Evolutionary conservation across 768 basidiomycete species (phyloP).

Genomic region (Leccinum truebloodii): DNA sequence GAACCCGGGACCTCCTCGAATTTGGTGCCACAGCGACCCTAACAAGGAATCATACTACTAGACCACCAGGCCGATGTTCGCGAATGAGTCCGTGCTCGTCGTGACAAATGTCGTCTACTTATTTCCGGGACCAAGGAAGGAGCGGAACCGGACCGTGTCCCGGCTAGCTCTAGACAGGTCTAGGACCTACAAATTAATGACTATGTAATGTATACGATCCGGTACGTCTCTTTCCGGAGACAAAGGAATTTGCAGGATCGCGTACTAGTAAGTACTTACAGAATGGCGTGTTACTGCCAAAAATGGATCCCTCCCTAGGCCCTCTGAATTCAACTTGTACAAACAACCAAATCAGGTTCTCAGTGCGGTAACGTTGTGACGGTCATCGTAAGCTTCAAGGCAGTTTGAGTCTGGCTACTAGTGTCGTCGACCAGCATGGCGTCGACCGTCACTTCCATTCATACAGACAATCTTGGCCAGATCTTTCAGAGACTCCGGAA

Average conservation of each 20-base stretch:
- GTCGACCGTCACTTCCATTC: conserved; percentile 54
- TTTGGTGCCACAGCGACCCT: conserved; percentile 34
- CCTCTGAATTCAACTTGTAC: conserved; percentile 31
- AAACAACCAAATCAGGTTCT: conserved; percentile 27
- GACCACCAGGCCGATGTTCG: conserved; percentile 51
- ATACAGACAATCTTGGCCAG: conserved; percentile 60
- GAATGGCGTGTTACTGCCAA: conserved; percentile 11
- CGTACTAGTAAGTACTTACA: not conserved
- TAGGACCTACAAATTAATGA: not conserved
- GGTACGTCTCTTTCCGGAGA: not conserved
- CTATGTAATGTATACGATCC: not conserved
- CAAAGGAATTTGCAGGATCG: not conserved
- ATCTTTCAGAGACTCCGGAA: conserved; percentile 70
- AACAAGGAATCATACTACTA: conserved; percentile 70
- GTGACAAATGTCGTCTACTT: not conserved
- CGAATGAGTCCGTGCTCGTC: not conserved
- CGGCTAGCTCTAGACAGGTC: not conserved
- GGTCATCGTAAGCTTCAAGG: conserved; percentile 12
- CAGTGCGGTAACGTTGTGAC: conserved; percentile 6
- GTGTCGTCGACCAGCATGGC: conserved; percentile 50
- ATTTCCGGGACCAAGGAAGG: not conserved
- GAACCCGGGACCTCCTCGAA: conserved; percentile 84
- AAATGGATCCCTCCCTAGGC: not conserved
- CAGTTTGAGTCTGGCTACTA: not conserved
- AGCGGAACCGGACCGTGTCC: not conserved